A percentile compares a stretch with the other conserved stretches of the same genome.
Evolutionary conservation across 176 grass and related monocot species (phyloP).

Genomic region (Elymus sibiricus): DNA sequence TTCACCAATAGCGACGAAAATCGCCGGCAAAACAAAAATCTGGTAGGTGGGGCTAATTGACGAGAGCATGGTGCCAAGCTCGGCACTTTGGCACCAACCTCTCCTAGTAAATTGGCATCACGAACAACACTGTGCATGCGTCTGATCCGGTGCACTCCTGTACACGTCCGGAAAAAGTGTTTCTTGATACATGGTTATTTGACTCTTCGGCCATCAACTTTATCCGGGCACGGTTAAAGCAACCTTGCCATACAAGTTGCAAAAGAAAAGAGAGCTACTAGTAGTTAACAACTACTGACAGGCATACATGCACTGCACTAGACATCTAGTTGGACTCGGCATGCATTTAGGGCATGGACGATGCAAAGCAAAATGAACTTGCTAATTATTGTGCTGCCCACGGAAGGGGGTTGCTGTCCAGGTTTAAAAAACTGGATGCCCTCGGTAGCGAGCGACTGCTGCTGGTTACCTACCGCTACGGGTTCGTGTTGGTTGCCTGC

Average conservation of each 20-base stretch:
- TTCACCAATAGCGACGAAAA: background rate
- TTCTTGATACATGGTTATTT: constrained; percentile 14
- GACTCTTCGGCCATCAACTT: background rate
- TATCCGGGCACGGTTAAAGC: background rate
- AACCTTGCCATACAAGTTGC: background rate
- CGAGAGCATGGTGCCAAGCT: background rate
- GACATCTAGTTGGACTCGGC: background rate
- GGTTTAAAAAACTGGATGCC: background rate
- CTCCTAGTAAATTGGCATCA: constrained; percentile 3
- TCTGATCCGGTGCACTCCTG: background rate
- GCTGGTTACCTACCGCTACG: background rate
- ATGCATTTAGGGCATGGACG: too few species aligned
- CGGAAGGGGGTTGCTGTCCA: background rate
- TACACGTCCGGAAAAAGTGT: background rate
- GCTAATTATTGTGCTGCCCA: background rate
- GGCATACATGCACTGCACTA: background rate
- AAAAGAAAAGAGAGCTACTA: background rate
- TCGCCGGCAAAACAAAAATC: background rate
- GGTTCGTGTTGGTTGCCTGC: background rate
- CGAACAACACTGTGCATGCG: background rate
- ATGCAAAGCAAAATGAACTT: background rate
- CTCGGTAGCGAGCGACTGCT: background rate
- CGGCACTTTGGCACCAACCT: constrained; percentile 15
- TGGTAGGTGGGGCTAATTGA: constrained; percentile 3
- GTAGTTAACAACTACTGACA: background rate